Conservation (phyloP, 1,284 basidiomycete genomes). For the Mycosarcoma mackinlayi region DNA sequence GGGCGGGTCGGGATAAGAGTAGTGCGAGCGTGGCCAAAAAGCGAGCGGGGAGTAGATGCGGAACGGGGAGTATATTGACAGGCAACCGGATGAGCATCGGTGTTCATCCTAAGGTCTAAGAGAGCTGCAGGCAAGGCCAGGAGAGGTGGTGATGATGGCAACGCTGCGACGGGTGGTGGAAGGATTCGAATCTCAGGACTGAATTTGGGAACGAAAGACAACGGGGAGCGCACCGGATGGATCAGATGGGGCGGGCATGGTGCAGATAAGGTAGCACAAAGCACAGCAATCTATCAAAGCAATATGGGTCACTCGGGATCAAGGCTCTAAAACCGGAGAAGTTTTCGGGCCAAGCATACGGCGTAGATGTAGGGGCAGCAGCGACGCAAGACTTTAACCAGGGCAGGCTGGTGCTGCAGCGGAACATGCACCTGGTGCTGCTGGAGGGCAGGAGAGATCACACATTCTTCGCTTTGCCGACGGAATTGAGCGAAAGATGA, state of each 20-base stretch:
- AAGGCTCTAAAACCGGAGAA: not conserved
- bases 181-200: too few relatives aligned
- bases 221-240: constrained; percentile 1
- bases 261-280: not conserved
- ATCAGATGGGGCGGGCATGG: constrained; percentile 1
- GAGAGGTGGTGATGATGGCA: not conserved
- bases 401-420: not conserved
- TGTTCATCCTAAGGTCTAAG: too few relatives aligned
- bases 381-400: not conserved
- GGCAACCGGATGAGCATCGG: not conserved
- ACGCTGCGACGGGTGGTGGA: not conserved
- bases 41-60: not conserved
- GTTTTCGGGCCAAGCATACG: not conserved
- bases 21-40: not conserved
- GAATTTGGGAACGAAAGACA: not conserved
- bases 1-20: not conserved
- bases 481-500: too few relatives aligned
- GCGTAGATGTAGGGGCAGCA: not conserved
- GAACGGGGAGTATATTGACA: constrained; percentile 11
- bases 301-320: constrained; percentile 17
- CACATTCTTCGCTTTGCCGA: too few relatives aligned
- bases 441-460: too few relatives aligned
- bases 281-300: not conserved
- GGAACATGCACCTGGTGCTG: not conserved
- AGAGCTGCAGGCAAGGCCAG: too few relatives aligned